Conservation (phyloP, 2,329 filamentous ascomycete species). For the Fusarium buxicola region DNA sequence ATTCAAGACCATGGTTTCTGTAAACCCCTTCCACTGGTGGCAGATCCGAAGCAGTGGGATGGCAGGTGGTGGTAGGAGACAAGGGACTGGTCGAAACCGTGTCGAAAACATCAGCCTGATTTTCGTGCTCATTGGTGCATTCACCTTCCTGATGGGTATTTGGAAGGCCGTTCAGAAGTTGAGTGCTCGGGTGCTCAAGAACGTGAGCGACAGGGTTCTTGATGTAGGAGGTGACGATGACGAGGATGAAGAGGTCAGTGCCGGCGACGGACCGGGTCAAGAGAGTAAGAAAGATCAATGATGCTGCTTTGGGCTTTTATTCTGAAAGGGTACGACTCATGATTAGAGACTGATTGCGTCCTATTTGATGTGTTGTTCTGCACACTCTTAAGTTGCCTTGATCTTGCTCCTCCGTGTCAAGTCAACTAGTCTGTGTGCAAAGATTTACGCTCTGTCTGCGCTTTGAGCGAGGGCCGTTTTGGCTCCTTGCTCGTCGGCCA, state of each 20-base stretch:
- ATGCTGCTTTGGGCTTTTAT: conserved; percentile 21
- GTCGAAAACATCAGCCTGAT: conserved; percentile 83
- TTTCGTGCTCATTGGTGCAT: conserved; percentile 81
- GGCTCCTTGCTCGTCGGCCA: conserved; percentile 50
- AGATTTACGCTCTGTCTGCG: conserved; percentile 69
- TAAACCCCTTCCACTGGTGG: conserved; percentile 82
- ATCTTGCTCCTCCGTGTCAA: conserved; percentile 79
- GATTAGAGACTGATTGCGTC: background rate
- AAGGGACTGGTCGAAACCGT: conserved; percentile 79
- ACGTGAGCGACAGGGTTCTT: conserved; percentile 81
- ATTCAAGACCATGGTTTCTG: conserved; percentile 79
- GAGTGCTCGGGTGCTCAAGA: conserved; percentile 78
- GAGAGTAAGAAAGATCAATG: conserved; percentile 50
- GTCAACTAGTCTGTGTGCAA: conserved; percentile 98
- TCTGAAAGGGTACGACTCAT: background rate
- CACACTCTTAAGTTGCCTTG: conserved; percentile 99
- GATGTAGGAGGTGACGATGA: conserved; percentile 77
- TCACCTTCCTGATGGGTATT: conserved; percentile 84
- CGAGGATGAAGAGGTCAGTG: conserved; percentile 60
- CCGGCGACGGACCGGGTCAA: conserved; percentile 57
- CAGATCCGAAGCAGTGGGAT: conserved; percentile 74
- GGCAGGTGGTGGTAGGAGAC: conserved; percentile 62
- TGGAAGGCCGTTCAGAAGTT: conserved; percentile 84
- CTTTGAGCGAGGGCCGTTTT: conserved; percentile 65
- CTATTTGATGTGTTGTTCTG: conserved; percentile 57